A percentile compares a stretch with the other conserved stretches of the same genome.
Evolutionary conservation across 2,329 filamentous ascomycete species (phyloP).

Genomic region (Cladophialophora psammophila): DNA sequence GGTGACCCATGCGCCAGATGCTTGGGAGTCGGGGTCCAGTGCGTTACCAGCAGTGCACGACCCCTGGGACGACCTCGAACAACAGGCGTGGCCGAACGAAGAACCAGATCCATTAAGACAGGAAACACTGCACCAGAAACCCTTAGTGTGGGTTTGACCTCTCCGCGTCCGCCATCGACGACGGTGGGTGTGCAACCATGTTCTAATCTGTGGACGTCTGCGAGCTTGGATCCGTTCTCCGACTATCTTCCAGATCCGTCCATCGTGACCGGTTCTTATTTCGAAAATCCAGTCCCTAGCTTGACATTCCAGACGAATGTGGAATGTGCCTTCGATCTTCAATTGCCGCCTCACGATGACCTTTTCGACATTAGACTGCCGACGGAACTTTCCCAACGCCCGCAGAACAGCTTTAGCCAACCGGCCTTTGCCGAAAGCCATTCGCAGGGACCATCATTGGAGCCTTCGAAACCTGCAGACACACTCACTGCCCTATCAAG

Average conservation of each 20-base stretch:
- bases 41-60: slow-evolving; percentile 17
- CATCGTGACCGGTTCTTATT: background rate
- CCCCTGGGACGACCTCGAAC: slow-evolving; percentile 20
- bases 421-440: background rate
- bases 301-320: background rate
- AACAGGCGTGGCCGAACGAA: background rate
- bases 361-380: background rate
- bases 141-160: background rate
- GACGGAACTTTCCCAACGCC: background rate
- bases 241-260: background rate
- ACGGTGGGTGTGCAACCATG: background rate
- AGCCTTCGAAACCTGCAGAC: slow-evolving; percentile 6
- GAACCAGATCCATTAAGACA: slow-evolving; percentile 5
- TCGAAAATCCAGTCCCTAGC: background rate
- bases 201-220: background rate
- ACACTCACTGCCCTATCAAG: slow-evolving; percentile 8
- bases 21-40: slow-evolving; percentile 14
- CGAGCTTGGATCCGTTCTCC: background rate
- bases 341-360: background rate
- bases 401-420: background rate
- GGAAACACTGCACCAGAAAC: background rate
- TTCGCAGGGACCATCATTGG: background rate
- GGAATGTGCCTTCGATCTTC: background rate
- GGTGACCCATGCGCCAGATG: slow-evolving; percentile 18
- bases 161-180: background rate